phyloP scores from a whole-genome alignment of 2,329 filamentous ascomycete genomes.

The Stemphylium lycopersici region DNA sequence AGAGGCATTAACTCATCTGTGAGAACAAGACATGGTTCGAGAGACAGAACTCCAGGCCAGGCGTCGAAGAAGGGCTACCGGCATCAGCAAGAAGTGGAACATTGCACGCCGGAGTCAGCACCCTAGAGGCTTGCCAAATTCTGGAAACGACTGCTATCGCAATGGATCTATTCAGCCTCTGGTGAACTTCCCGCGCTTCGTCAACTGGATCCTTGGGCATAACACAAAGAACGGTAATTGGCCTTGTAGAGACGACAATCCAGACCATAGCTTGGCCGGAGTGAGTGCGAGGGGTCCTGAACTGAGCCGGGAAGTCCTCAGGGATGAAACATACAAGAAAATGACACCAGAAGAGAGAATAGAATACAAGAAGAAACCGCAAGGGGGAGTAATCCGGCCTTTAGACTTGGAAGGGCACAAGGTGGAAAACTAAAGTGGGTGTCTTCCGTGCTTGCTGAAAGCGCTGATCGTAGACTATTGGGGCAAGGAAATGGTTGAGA shows the following conservation, averaged over 20 bases:
- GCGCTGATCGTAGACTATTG: constrained; percentile 5
- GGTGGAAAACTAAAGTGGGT: constrained; percentile 1
- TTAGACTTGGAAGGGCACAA: not conserved
- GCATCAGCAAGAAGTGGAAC: not conserved
- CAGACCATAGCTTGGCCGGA: not conserved
- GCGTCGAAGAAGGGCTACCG: too few relatives aligned
- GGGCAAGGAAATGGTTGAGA: not conserved
- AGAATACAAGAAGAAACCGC: too few relatives aligned
- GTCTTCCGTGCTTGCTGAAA: constrained; percentile 14
- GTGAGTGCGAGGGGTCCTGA: not conserved
- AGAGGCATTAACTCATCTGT: too few relatives aligned
- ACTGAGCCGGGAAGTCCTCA: not conserved
- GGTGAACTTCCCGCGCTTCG: constrained; percentile 10
- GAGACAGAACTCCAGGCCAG: too few relatives aligned
- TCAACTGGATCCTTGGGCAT: constrained; percentile 14
- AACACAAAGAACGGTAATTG: not conserved
- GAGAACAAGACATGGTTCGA: too few relatives aligned
- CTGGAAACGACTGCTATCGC: constrained; percentile 5
- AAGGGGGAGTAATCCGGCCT: not conserved
- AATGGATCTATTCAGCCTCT: constrained; percentile 9
- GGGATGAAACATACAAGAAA: not conserved
- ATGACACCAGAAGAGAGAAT: not conserved
- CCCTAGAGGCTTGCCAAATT: constrained; percentile 5
- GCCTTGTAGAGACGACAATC: constrained; percentile 1
- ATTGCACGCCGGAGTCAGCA: not conserved